phyloP scores from a whole-genome alignment of 768 basidiomycete genomes.

The Mycena galericulata region DNA sequence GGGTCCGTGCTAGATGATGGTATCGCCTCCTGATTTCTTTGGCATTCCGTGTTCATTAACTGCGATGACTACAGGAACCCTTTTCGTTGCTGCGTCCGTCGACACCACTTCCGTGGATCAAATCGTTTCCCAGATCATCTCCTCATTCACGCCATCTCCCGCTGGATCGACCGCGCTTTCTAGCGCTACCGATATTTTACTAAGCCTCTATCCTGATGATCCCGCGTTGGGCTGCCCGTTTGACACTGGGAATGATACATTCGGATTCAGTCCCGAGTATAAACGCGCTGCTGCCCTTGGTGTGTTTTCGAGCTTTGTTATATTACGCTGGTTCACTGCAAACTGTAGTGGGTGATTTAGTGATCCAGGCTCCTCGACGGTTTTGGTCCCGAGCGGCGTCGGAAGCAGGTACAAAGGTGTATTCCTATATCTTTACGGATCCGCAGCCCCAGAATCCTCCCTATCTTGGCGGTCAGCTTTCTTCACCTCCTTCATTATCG shows the following conservation, averaged over 20 bases:
- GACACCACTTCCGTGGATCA: slow-evolving; percentile 1
- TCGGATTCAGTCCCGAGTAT: not conserved
- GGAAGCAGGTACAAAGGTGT: slow-evolving; percentile 44
- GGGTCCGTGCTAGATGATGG: slow-evolving; percentile 44
- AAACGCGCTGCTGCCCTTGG: not conserved
- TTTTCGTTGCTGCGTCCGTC: not conserved
- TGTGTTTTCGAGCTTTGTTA: no score
- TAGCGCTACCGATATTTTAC: not conserved
- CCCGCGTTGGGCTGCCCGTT: slow-evolving; percentile 17
- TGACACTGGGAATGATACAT: slow-evolving; percentile 9
- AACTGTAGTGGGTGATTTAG: no score
- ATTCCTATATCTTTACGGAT: slow-evolving; percentile 53
- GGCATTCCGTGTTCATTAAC: not conserved
- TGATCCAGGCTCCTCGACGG: slow-evolving; percentile 34
- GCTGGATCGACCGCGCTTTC: not conserved
- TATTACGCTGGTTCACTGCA: no score
- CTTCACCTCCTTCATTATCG: no score
- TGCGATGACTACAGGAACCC: not conserved
- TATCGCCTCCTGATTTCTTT: slow-evolving; percentile 20
- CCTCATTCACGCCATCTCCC: not conserved
- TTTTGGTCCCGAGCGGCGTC: slow-evolving; percentile 47
- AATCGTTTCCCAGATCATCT: slow-evolving; percentile 1
- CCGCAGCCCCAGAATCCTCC: slow-evolving; percentile 22
- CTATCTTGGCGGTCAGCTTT: no score
- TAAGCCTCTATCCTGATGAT: not conserved